Evolutionary conservation across 257 asterid genomes (phyloP), one percentile per base, ranked within the genome.

Genomic region (Agastache rugosa): DNA sequence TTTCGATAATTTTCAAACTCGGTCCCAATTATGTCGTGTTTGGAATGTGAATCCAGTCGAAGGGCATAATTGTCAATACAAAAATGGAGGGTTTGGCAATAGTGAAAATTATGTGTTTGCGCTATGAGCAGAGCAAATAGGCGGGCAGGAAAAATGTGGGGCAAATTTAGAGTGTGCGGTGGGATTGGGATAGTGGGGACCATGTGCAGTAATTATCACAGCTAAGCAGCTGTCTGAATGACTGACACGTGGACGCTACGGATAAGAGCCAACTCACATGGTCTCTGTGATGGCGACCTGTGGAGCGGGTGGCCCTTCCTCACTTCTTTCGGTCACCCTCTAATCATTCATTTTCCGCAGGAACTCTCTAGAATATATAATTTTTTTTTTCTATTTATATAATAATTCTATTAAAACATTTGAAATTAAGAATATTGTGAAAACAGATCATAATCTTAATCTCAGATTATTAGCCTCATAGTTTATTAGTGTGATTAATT

Each of bases 211-310:
- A 22, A 27, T 5, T 48, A 2, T 5, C 8, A 74, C 83, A 79
- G 83, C 83, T 58, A 79, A 75, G 80, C 77, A 35, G 44, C 12
- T 3, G 67, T 54, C 34, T 1, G 48, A 55, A 7, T 3, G 42
- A 54, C 8, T 42, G 85, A 63, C 87, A 82, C 85, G 87, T 80
- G 87, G 56, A 37, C 6, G 29, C 56, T 56, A 23, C 0, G 77
- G 80, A 75, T 79, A 72, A 23, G 82, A 15, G 64, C 80, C 82
- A 85, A 55, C 76, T 75, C 76, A 77, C 69, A 47, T 66, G 76
- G 45, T 56, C 73, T 79, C 71, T 70, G 76, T 76, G 84, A 81
- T 72, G 35, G 20, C 8, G 79, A 73, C 76, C 4, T 9, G 3
- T 20, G 39, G 65, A 29, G 78, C 58, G 55, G 74, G 60, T 78